phyloP scores from a whole-genome alignment of 2,329 filamentous ascomycete genomes.

The Orbilia oligospora region DNA sequence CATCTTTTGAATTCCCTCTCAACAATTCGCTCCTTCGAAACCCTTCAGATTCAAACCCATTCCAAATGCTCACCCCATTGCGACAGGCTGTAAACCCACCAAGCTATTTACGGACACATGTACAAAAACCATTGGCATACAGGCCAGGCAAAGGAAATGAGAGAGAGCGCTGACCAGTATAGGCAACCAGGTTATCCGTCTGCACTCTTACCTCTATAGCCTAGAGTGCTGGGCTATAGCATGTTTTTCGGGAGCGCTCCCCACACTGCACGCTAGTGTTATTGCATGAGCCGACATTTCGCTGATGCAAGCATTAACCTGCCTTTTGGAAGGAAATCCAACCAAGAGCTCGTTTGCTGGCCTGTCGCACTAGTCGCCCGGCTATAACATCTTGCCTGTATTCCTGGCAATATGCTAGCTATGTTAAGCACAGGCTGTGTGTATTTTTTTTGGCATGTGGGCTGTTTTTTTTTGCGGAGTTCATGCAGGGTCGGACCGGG shows the following conservation, averaged over 20 bases:
- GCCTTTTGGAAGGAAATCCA: constrained; percentile 18
- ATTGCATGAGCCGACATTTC: constrained; percentile 38
- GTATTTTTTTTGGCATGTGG: constrained; percentile 29
- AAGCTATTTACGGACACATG: constrained; percentile 55
- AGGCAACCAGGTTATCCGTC: constrained; percentile 40
- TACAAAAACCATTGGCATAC: constrained; percentile 51
- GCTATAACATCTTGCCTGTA: constrained; percentile 33
- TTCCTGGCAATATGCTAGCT: constrained; percentile 22
- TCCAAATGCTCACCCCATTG: constrained; percentile 32
- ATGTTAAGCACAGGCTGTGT: constrained; percentile 13
- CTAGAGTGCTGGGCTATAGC: constrained; percentile 18
- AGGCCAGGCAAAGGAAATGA: constrained; percentile 37
- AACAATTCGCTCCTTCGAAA: constrained; percentile 30
- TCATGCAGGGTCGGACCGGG: constrained; percentile 54
- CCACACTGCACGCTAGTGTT: constrained; percentile 24
- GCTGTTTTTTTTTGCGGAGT: constrained; percentile 35
- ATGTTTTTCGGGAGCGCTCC: constrained; percentile 48
- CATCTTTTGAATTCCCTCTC: constrained; percentile 27
- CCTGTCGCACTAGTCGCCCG: constrained; percentile 54
- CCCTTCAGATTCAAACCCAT: not conserved
- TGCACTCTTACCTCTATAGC: constrained; percentile 12
- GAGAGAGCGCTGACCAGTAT: constrained; percentile 37
- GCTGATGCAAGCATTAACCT: constrained; percentile 44
- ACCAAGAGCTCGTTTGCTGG: constrained; percentile 35
- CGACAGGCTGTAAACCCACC: constrained; percentile 39